A percentile compares a stretch with the other conserved stretches of the same genome.
Conservation (phyloP, 2,329 filamentous ascomycete genomes). For the Botrytis sinoallii region DNA sequence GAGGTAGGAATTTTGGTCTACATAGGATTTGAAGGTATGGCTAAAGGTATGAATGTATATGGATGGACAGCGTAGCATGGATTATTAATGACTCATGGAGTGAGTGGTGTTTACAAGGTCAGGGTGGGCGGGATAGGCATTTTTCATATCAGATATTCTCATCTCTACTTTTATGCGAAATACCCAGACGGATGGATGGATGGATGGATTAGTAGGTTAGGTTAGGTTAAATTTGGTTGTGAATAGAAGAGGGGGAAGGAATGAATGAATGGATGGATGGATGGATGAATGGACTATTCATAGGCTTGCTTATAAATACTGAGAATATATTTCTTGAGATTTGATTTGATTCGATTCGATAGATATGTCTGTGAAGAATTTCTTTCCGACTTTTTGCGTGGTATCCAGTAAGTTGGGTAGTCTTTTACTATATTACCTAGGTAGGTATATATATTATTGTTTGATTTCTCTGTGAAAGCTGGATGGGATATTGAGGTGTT, state of each 20-base stretch:
- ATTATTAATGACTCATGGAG: slow-evolving; percentile 9
- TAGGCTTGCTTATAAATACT: background rate
- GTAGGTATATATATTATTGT: background rate
- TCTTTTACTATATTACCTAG: no score
- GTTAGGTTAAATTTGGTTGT: background rate
- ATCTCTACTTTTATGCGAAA: slow-evolving; percentile 16
- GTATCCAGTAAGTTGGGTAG: no score
- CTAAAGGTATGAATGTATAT: slow-evolving; percentile 3
- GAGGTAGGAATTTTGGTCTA: background rate
- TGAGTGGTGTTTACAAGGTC: background rate
- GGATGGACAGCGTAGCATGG: slow-evolving; percentile 7
- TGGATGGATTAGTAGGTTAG: background rate
- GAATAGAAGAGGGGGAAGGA: background rate
- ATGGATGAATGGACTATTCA: background rate
- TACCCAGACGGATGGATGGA: slow-evolving; percentile 7
- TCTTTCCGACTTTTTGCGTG: background rate
- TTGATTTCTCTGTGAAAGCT: background rate
- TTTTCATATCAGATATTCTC: slow-evolving; percentile 10
- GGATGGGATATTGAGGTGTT: no score
- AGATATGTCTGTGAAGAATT: no score
- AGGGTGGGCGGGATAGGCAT: slow-evolving; percentile 1
- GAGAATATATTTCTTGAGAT: background rate
- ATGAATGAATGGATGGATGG: background rate
- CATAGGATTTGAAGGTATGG: background rate
- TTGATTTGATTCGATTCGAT: background rate